phyloP scores from a whole-genome alignment of 495 filamentous ascomycete species.

The Penicillium cataractarum region DNA sequence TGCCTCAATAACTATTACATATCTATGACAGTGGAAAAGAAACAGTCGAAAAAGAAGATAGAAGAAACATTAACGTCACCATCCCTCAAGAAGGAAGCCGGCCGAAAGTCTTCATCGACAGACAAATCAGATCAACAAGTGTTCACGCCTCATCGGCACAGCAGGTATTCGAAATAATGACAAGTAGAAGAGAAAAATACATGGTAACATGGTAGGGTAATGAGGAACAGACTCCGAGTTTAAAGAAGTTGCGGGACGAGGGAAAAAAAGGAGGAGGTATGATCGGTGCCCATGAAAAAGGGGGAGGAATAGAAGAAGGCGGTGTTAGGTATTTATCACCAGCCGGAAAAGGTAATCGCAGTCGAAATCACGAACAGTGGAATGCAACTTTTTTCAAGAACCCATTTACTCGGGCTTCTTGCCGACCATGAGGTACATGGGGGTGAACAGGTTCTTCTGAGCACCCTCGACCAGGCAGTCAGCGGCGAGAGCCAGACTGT shows the following conservation, averaged over 20 bases:
- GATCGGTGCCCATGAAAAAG: background rate
- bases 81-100: background rate
- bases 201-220: conserved; percentile 4
- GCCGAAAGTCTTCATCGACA: conserved; percentile 6
- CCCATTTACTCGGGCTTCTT: conserved; percentile 71
- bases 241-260: background rate
- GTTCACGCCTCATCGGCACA: background rate
- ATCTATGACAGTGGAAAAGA: conserved; percentile 31
- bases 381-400: background rate
- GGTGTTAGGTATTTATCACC: background rate
- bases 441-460: conserved; percentile 92
- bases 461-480: conserved; percentile 90
- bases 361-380: conserved; percentile 3
- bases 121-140: background rate
- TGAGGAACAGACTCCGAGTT: background rate
- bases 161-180: conserved; percentile 8
- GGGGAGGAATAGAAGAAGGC: background rate
- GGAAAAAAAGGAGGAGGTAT: background rate
- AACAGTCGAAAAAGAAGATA: conserved; percentile 19
- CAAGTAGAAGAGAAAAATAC: background rate
- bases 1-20: conserved; percentile 40
- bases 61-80: conserved; percentile 16
- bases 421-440: conserved; percentile 98
- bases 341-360: background rate
- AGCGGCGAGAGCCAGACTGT: conserved; percentile 79